Conservation (phyloP, 2,329 filamentous ascomycete species). For the Talaromyces amestolkiae region DNA sequence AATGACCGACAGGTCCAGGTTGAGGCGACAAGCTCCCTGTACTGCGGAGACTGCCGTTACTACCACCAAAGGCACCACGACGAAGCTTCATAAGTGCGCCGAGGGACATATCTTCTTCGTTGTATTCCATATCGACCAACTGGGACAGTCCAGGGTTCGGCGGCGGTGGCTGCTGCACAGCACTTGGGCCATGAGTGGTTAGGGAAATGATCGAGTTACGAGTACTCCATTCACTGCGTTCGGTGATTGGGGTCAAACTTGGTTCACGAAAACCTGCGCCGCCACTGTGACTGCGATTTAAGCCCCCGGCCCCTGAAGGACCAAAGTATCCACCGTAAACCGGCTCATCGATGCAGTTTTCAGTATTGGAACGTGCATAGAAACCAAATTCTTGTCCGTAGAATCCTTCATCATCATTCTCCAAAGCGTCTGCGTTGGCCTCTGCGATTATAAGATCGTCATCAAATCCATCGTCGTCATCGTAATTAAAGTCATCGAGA, state of each 20-base stretch:
- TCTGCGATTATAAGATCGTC: slow-evolving; percentile 92
- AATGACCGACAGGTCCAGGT: slow-evolving; percentile 28
- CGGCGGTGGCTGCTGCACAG: slow-evolving; percentile 23
- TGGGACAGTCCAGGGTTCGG: slow-evolving; percentile 75
- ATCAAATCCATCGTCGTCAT: slow-evolving; percentile 66
- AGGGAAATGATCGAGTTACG: slow-evolving; percentile 85
- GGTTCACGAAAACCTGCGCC: slow-evolving; percentile 76
- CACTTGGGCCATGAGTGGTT: slow-evolving; percentile 47
- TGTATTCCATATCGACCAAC: slow-evolving; percentile 61
- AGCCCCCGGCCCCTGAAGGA: slow-evolving; percentile 62
- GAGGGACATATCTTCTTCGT: slow-evolving; percentile 69
- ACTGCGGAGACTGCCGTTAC: slow-evolving; percentile 68
- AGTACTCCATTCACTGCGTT: slow-evolving; percentile 92
- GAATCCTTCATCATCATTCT: slow-evolving; percentile 88
- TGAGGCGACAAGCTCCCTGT: slow-evolving; percentile 44
- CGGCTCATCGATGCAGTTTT: slow-evolving; percentile 56
- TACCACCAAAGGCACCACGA: slow-evolving; percentile 75
- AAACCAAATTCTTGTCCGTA: slow-evolving; percentile 98
- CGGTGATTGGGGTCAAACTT: slow-evolving; percentile 92
- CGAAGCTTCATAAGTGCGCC: slow-evolving; percentile 70
- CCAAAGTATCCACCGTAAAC: slow-evolving; percentile 88
- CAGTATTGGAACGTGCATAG: slow-evolving; percentile 62
- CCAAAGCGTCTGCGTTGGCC: slow-evolving; percentile 88
- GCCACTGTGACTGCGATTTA: slow-evolving; percentile 68
- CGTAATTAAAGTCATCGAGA: slow-evolving; percentile 52